phyloP scores from a whole-genome alignment of 2,329 filamentous ascomycete genomes.

The Neonectria neomacrospora region DNA sequence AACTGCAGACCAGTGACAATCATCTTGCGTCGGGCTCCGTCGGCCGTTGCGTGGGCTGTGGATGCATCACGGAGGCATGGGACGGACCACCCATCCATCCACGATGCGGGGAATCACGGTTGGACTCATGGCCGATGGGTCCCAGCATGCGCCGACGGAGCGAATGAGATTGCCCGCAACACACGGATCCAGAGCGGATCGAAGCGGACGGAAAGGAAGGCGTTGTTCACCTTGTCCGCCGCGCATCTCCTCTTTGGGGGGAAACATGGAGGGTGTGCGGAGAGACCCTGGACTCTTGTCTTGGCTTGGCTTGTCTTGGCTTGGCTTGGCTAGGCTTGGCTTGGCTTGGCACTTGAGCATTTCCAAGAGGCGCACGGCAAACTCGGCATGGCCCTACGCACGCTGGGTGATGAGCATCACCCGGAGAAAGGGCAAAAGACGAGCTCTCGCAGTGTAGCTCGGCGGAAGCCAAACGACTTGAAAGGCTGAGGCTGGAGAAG shows the following conservation, averaged over 20 bases:
- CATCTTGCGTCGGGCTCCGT: not conserved
- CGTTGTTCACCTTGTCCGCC: too few relatives aligned
- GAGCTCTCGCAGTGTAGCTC: too few relatives aligned
- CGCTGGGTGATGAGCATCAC: not conserved
- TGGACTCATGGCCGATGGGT: slow-evolving; percentile 1
- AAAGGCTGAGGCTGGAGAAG: not conserved
- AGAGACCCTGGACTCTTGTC: slow-evolving; percentile 32
- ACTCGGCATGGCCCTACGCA: slow-evolving; percentile 35
- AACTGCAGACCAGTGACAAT: slow-evolving; percentile 8
- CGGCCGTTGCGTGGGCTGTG: not conserved
- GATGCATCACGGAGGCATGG: not conserved
- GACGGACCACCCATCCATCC: not conserved
- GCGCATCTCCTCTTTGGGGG: not conserved
- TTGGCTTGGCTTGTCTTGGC: too few relatives aligned
- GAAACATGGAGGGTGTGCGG: slow-evolving; percentile 30
- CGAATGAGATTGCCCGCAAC: slow-evolving; percentile 18
- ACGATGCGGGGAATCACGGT: slow-evolving; percentile 28
- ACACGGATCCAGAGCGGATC: not conserved
- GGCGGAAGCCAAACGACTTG: not conserved
- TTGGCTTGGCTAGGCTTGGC: too few relatives aligned
- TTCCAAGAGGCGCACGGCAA: slow-evolving; percentile 28
- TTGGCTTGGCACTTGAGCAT: not conserved
- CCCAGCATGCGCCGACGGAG: slow-evolving; percentile 11
- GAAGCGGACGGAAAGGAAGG: not conserved
- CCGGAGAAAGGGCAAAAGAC: not conserved